Evolutionary conservation across 495 filamentous ascomycete genomes (phyloP), one percentile per base, ranked within the genome.

Genomic region (Eremomyces bilateralis): DNA sequence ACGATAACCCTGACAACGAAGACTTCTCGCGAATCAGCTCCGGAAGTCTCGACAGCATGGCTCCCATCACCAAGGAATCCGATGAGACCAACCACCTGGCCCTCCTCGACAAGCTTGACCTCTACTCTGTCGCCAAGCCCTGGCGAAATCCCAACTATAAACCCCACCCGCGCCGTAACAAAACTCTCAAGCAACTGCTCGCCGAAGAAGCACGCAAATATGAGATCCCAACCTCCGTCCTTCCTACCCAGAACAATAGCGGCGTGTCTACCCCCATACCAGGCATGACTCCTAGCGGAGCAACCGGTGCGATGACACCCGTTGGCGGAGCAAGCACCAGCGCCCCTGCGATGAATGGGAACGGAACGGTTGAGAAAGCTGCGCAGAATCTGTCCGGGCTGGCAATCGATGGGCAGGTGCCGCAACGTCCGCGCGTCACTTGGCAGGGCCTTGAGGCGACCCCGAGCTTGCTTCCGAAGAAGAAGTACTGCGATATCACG

Each of bases 391-490:
- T 93, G 21, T 83, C 76, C 8, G 79, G 80, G 27, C 62, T 91
- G 27, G 41, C 40, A 49, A 37, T 50, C 58, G 37, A 40, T 38
- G 35, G 21, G 39, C 38, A 33, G 45, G 22, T 27, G 21, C 10
- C 10, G 8, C 10, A 8, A 18, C 10, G 30, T 6, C 83, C 83
- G 0, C 64, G 65, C 1, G 79, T 80, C 20, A 93, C 88, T 0
- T 97, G 93, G 51, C 85, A 81, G 8, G 92, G 92, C 47, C 85
- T 97, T 44, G 84, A 92, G 45, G 77, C 77, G 12, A 81, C 85
- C 2, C 85, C 90, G 11, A 80, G 74, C 27, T 54, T 93, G 21
- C 69, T 69, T 41, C 69, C 73, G 3, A 61, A 73, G 45, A 78
- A 67, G 45, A 74, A 73, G 39, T 95, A 94, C 55, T 95, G 90